Evolutionary conservation across 305 asterid genomes (phyloP).

Genomic region (Fraxinus latifolia): DNA sequence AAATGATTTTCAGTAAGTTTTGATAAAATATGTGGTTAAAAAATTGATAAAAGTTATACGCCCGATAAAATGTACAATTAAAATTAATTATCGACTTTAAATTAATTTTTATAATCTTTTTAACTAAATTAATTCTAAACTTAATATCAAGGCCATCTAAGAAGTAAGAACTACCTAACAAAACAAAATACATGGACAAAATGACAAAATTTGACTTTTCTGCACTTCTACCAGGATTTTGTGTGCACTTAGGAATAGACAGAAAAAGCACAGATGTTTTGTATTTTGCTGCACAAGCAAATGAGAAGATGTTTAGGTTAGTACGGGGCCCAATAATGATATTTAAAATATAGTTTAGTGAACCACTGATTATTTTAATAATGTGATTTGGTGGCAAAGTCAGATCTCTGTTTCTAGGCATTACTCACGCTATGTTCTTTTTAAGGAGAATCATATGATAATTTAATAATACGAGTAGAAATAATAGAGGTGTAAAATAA

Average conservation of each 20-base stretch:
- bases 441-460: background rate
- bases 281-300: background rate
- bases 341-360: background rate
- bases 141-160: background rate
- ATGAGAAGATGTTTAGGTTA: background rate
- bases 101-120: no score
- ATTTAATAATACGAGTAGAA: background rate
- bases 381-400: background rate
- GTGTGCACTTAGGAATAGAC: background rate
- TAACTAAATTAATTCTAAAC: background rate
- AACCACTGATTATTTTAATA: background rate
- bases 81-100: background rate
- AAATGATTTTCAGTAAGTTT: no score
- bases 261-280: background rate
- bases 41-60: background rate
- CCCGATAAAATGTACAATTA: background rate
- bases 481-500: background rate
- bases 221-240: background rate
- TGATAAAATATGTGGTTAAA: no score
- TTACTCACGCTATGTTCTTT: background rate
- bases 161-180: background rate
- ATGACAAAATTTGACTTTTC: background rate
- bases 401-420: background rate
- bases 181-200: background rate
- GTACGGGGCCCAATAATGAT: background rate